phyloP scores from a whole-genome alignment of 176 grass and related monocot species.

The Ananas comosus region DNA sequence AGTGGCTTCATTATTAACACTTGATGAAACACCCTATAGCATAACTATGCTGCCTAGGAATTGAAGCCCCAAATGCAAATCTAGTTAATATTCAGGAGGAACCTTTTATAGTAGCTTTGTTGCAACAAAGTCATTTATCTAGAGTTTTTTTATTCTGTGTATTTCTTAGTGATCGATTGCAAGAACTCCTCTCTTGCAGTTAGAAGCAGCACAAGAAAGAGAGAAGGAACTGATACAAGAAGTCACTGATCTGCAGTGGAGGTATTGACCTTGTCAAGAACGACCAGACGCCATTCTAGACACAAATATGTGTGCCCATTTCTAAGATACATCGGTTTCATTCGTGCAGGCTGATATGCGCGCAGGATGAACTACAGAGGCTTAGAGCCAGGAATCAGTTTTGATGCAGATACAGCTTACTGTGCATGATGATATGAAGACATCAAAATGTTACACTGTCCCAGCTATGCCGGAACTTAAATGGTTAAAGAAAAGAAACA shows the following conservation, averaged over 20 bases:
- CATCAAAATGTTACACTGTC: background rate
- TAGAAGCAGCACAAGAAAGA: conserved; percentile 70
- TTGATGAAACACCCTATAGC: too few species aligned
- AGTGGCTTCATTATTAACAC: too few species aligned
- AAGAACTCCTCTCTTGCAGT: conserved; percentile 32
- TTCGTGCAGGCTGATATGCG: conserved; percentile 51
- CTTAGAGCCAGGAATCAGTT: conserved; percentile 71
- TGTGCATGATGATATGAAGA: background rate
- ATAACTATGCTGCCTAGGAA: too few species aligned
- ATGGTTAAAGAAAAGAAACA: background rate
- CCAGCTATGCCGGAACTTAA: background rate
- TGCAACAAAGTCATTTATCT: background rate
- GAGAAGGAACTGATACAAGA: conserved; percentile 77
- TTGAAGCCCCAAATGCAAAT: too few species aligned
- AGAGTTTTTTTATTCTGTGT: background rate
- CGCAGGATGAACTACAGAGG: conserved; percentile 70
- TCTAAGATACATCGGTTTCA: conserved; percentile 11
- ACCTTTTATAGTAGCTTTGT: too few species aligned
- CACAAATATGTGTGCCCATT: conserved; percentile 4
- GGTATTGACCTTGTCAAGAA: conserved; percentile 34
- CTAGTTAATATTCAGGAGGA: too few species aligned
- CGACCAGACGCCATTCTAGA: background rate
- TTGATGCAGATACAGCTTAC: background rate
- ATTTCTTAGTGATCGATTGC: background rate
- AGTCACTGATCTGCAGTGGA: conserved; percentile 67